Evolutionary conservation across 345 rosid species (phyloP), one percentile per base, ranked within the genome.

Genomic region (Alliaria petiolata): DNA sequence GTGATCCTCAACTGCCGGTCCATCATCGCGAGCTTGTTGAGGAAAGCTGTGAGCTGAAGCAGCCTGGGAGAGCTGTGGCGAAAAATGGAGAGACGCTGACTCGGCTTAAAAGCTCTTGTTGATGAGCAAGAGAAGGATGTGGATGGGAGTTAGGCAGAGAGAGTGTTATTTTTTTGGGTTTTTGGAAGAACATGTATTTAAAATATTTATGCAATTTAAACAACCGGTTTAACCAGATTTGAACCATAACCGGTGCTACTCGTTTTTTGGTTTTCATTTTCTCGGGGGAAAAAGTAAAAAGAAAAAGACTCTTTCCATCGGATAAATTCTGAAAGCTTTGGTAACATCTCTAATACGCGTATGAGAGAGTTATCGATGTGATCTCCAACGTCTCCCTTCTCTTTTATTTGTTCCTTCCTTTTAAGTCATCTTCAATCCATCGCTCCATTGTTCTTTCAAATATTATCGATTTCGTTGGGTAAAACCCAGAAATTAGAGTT

Each of bases 111-210:
- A 75, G 84, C 84, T 50, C 91, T 83, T 57, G 90, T 87, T 66
- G 88, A 82, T 65, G 97, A 89, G 83, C 91, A 82, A 65, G 98
- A 93, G 86, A 93, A 78, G 60, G 98, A 93, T 77, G 96, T 93
- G 47, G 89, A 84, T n/a, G 77, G 88, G 97, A 46, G 89, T 93
- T 19, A 83, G 95, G 47, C 96, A 85, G 80, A 84, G 97, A 59
- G 90, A 85, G n/a, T n/a, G 44, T 86, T 83, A 53, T 85, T 85
- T 76, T 71, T 57, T 31, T 4, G 55, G 35, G 20, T 13, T 55
- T 52, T 52, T n/a, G 39, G 6, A 40, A 30, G 22, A 8, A 36
- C 9, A 16, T 39, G 30, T 52, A 39, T 30, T 3, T 43, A 42
- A 2, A 3, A 28, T 50, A 28, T 39, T 17, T 50, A 5, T 50